These are phyloP conservation scores for Cairneyella variabilis DNA, from an alignment of 495 filamentous ascomycete species.

Conservation along the genomic window DNA sequence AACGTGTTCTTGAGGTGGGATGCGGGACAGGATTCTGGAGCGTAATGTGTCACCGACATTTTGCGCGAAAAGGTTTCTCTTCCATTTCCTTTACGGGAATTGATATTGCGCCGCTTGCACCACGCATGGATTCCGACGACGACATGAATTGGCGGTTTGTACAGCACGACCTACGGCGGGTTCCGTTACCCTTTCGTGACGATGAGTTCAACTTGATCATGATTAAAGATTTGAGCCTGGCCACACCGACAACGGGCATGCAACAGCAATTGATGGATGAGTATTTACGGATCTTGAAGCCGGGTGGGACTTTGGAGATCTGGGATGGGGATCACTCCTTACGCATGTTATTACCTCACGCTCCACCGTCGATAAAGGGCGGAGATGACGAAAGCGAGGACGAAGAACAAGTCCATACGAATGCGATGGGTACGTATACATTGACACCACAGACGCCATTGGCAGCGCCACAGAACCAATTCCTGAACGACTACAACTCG, in stretches of 20 bases:
- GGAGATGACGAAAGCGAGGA: constrained; percentile 31
- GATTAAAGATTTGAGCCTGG: constrained; percentile 79
- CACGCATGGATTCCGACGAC: constrained; percentile 57
- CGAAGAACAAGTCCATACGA: constrained; percentile 58
- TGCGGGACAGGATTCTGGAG: constrained; percentile 92
- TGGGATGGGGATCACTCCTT: constrained; percentile 82
- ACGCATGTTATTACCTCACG: constrained; percentile 72
- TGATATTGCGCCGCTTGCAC: constrained; percentile 74
- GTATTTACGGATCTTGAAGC: constrained; percentile 69
- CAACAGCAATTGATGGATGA: constrained; percentile 68
- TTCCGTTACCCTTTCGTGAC: constrained; percentile 75
- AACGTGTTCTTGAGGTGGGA: constrained; percentile 77
- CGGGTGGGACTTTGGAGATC: constrained; percentile 78
- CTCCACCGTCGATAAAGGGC: constrained; percentile 45
- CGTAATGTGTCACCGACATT: constrained; percentile 75
- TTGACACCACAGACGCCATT: constrained; percentile 84
- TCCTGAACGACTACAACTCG: constrained; percentile 75
- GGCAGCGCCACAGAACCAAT: constrained; percentile 71
- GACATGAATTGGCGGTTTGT: constrained; percentile 86
- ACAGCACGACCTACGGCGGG: constrained; percentile 75
- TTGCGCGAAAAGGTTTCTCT: constrained; percentile 55
- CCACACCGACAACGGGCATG: constrained; percentile 54
- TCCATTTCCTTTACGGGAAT: constrained; percentile 74
- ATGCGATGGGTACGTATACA: constrained; percentile 70
- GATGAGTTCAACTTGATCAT: constrained; percentile 87